Evolutionary conservation across 1,139 yeast species (phyloP).

Genomic region (Suhomyces yuchorum): DNA sequence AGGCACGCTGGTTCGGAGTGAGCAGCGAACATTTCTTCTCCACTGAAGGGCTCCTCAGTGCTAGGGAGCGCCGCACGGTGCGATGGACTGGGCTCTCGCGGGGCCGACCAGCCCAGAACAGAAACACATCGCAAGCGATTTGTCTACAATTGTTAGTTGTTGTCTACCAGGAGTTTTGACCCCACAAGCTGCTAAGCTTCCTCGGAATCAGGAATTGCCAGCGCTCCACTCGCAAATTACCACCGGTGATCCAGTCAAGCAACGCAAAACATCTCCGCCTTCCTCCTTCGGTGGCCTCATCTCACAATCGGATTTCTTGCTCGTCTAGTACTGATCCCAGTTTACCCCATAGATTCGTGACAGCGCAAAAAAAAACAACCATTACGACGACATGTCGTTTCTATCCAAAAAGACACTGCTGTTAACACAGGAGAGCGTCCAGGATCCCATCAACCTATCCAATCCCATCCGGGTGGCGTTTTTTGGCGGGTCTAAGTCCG

Average conservation of each 20-base stretch:
- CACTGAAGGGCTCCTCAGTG: neutral
- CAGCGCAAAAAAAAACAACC: neutral
- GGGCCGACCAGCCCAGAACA: no score
- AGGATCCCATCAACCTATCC: conserved; percentile 21
- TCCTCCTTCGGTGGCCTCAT: neutral
- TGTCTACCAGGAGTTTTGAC: no score
- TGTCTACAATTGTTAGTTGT: no score
- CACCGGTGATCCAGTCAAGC: no score
- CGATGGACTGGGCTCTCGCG: no score
- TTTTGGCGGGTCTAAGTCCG: conserved; percentile 56
- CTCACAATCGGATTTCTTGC: neutral
- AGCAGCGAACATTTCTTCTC: neutral
- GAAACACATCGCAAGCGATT: no score
- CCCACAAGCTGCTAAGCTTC: no score
- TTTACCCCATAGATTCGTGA: neutral
- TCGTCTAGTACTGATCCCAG: neutral
- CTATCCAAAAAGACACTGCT: conserved; percentile 7
- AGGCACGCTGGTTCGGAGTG: neutral
- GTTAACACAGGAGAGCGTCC: conserved; percentile 8
- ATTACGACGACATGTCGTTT: conserved; percentile 5
- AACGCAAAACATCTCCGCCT: no score
- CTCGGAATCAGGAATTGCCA: no score
- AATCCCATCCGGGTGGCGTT: conserved; percentile 57
- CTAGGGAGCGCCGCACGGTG: neutral
- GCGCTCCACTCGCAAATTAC: no score